phyloP scores from a whole-genome alignment of 495 filamentous ascomycete genomes.

The Tuber brumale region DNA sequence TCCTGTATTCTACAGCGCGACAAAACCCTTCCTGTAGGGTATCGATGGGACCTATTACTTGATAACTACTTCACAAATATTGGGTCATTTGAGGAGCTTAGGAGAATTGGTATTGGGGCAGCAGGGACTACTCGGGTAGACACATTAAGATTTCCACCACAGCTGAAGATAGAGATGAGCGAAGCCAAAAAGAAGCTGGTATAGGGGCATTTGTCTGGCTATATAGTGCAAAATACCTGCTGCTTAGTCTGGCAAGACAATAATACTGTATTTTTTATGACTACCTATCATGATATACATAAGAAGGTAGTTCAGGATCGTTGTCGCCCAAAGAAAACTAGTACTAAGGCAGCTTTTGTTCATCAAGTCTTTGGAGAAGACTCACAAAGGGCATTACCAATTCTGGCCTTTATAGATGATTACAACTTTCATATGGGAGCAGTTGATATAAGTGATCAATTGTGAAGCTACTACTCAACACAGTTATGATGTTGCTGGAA shows the following conservation, averaged over 20 bases:
- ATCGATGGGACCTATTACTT: not conserved
- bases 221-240: conserved; percentile 2
- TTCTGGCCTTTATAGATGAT: conserved; percentile 10
- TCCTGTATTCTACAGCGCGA: conserved; percentile 1
- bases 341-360: not conserved
- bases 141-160: not conserved
- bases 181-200: not conserved
- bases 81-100: not conserved
- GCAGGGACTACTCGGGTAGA: conserved; percentile 1
- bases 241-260: conserved; percentile 10
- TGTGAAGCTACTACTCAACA: conserved; percentile 26
- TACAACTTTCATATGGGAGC: conserved; percentile 29
- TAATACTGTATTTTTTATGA: conserved; percentile 6
- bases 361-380: not conserved
- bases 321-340: not conserved
- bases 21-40: not conserved
- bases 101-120: not conserved
- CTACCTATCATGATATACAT: conserved; percentile 3
- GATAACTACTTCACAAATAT: conserved; percentile 17
- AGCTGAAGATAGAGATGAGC: conserved; percentile 6
- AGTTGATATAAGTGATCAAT: conserved; percentile 37
- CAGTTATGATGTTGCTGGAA: conserved; percentile 18
- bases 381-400: not conserved
- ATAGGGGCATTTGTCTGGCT: no score
- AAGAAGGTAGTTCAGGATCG: not conserved